A percentile compares a stretch with the other conserved stretches of the same genome.
These are phyloP conservation scores for Hyphopichia buzzinii DNA, from an alignment of 1,139 yeast genomes.

Conservation along the genomic window DNA sequence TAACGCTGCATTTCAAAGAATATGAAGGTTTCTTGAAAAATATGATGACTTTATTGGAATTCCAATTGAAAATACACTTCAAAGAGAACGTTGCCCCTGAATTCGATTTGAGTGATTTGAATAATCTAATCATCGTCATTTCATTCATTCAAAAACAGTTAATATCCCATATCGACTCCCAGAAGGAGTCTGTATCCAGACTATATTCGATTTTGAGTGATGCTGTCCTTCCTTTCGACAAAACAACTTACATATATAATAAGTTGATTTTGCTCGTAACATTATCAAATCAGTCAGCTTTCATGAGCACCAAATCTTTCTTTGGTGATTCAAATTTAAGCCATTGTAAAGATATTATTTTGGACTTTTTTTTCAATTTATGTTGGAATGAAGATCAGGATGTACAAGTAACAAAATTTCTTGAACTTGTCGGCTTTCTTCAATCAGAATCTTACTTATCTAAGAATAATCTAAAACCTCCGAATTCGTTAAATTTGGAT, in stretches of 20 bases:
- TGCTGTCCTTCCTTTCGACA: slow-evolving; percentile 10
- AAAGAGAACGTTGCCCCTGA: slow-evolving; percentile 4
- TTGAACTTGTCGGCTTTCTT: slow-evolving; percentile 24
- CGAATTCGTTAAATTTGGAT: slow-evolving; percentile 15
- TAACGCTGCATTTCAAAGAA: neutral
- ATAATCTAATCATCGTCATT: slow-evolving; percentile 10
- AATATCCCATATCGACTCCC: neutral
- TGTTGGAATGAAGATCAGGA: slow-evolving; percentile 11
- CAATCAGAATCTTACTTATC: slow-evolving; percentile 16
- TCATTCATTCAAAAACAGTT: slow-evolving; percentile 8
- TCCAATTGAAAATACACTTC: slow-evolving; percentile 7
- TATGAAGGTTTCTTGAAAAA: slow-evolving; percentile 7
- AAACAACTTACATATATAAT: slow-evolving; percentile 10
- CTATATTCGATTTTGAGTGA: slow-evolving; percentile 6
- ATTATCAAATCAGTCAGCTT: slow-evolving; percentile 4
- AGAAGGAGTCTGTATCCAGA: slow-evolving; percentile 3
- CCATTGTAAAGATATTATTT: slow-evolving; percentile 16
- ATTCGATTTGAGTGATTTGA: slow-evolving; percentile 11
- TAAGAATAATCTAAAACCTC: slow-evolving; percentile 14
- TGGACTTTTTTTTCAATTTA: slow-evolving; percentile 17
- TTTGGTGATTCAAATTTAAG: neutral
- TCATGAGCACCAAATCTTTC: neutral
- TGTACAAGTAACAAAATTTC: slow-evolving; percentile 13
- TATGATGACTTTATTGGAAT: slow-evolving; percentile 8
- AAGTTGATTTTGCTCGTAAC: slow-evolving; percentile 11